phyloP scores from a whole-genome alignment of 352 stramenopile genomes.

The Globisporangium megalacanthum region DNA sequence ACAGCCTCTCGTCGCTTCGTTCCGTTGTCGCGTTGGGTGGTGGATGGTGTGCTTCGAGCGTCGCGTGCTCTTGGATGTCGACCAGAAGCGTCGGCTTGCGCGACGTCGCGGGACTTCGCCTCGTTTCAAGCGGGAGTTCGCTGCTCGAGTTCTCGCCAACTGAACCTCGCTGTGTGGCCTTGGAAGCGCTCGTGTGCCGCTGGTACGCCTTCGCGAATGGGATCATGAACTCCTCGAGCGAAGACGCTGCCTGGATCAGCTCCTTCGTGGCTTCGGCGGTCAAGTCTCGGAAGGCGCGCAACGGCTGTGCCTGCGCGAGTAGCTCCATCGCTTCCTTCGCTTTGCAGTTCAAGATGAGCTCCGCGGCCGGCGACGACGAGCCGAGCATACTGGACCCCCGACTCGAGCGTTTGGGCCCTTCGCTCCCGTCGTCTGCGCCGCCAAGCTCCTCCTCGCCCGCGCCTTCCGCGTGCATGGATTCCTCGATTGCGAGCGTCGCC shows the following conservation, averaged over 20 bases:
- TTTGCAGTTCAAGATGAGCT: constrained; percentile 10
- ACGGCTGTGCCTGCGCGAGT: constrained; percentile 36
- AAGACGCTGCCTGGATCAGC: constrained; percentile 30
- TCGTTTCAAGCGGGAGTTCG: constrained; percentile 2
- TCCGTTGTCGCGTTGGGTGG: not conserved
- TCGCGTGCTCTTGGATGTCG: constrained; percentile 14
- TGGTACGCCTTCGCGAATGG: constrained; percentile 18
- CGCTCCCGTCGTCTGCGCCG: not conserved
- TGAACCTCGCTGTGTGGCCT: constrained; percentile 4
- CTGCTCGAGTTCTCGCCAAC: constrained; percentile 7
- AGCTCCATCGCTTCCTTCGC: constrained; percentile 16
- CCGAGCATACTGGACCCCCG: not conserved
- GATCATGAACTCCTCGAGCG: constrained; percentile 41
- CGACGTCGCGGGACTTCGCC: constrained; percentile 1
- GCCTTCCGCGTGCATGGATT: constrained; percentile 21
- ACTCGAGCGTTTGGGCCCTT: constrained; percentile 4
- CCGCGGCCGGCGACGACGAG: constrained; percentile 4
- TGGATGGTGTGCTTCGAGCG: constrained; percentile 7
- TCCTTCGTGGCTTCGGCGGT: constrained; percentile 62
- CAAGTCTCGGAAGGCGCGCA: constrained; percentile 47
- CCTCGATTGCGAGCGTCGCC: constrained; percentile 68
- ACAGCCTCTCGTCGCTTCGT: too few relatives aligned
- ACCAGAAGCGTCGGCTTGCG: constrained; percentile 11
- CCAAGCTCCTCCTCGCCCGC: not conserved
- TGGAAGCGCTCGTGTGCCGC: constrained; percentile 8